These are phyloP conservation scores for Cyclotella baltica DNA, from an alignment of 108 stramenopile species.

Conservation along the genomic window DNA sequence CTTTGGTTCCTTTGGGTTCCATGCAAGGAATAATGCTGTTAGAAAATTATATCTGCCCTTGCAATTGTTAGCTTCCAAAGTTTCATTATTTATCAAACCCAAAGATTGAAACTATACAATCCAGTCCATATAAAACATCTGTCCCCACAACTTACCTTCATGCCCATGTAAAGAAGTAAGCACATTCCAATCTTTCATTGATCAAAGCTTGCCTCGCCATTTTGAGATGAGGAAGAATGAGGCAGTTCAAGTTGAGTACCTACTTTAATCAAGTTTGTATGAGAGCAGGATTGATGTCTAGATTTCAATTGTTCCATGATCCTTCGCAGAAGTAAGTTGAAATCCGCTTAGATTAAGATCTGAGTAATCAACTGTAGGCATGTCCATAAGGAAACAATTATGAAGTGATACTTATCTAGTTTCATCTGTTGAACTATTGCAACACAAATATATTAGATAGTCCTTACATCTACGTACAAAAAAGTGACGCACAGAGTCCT, in stretches of 20 bases:
- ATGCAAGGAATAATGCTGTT: too few species aligned
- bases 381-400: conserved; percentile 62
- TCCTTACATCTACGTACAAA: conserved; percentile 10
- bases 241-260: conserved; percentile 87
- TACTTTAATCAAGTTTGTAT: conserved; percentile 92
- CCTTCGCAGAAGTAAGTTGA: conserved; percentile 93
- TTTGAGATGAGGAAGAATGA: conserved; percentile 44
- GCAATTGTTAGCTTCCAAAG: conserved; percentile 67
- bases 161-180: conserved; percentile 90
- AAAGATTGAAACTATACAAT: conserved; percentile 70
- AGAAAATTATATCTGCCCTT: background rate
- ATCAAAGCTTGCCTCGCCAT: conserved; percentile 94
- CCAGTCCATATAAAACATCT: conserved; percentile 60
- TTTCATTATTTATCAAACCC: conserved; percentile 92
- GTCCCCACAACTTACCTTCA: conserved; percentile 94
- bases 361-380: conserved; percentile 79
- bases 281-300: conserved; percentile 97
- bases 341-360: conserved; percentile 93
- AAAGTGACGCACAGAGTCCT: conserved; percentile 86
- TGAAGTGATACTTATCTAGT: background rate
- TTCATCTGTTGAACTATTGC: background rate
- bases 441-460: background rate
- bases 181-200: conserved; percentile 89
- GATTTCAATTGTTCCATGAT: conserved; percentile 93
- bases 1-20: too few species aligned